phyloP scores from a whole-genome alignment of 2,329 filamentous ascomycete species.

The Thielaviopsis populi region DNA sequence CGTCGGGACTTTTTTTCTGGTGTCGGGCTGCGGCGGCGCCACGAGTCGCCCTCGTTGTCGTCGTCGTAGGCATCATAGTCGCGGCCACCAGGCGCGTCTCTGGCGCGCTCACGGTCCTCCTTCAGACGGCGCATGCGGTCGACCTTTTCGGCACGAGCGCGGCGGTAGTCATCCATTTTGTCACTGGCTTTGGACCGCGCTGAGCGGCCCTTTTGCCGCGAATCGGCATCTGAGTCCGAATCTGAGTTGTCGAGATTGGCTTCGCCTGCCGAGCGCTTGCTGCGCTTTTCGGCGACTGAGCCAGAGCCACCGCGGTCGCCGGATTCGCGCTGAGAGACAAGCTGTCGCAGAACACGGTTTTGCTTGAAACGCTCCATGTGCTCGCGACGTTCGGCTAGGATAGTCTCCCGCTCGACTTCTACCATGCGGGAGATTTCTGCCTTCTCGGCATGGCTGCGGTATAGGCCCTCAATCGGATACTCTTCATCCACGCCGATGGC shows the following conservation, averaged over 20 bases:
- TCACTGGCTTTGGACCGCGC: slow-evolving; percentile 7
- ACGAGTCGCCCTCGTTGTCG: slow-evolving; percentile 67
- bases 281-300: slow-evolving; percentile 38
- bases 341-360: slow-evolving; percentile 64
- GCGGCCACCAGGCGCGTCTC: slow-evolving; percentile 27
- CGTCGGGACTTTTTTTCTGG: slow-evolving; percentile 44
- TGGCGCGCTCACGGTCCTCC: slow-evolving; percentile 37
- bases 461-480: slow-evolving; percentile 81
- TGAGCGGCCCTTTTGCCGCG: slow-evolving; percentile 45
- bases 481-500: slow-evolving; percentile 40
- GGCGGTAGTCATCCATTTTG: slow-evolving; percentile 42
- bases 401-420: slow-evolving; percentile 79
- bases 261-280: slow-evolving; percentile 63
- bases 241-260: slow-evolving; percentile 66
- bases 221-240: slow-evolving; percentile 50
- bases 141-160: slow-evolving; percentile 48
- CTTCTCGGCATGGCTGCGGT: slow-evolving; percentile 58
- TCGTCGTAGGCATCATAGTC: slow-evolving; percentile 47
- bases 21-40: slow-evolving; percentile 40
- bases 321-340: slow-evolving; percentile 53
- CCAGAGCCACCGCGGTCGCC: slow-evolving; percentile 35
- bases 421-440: slow-evolving; percentile 69
- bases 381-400: slow-evolving; percentile 73
- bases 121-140: slow-evolving; percentile 48
- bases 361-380: slow-evolving; percentile 71